A percentile compares a stretch with the other conserved stretches of the same genome.
Evolutionary conservation across 2,329 filamentous ascomycete genomes (phyloP).

Genomic region (Bipolaris victoriae): DNA sequence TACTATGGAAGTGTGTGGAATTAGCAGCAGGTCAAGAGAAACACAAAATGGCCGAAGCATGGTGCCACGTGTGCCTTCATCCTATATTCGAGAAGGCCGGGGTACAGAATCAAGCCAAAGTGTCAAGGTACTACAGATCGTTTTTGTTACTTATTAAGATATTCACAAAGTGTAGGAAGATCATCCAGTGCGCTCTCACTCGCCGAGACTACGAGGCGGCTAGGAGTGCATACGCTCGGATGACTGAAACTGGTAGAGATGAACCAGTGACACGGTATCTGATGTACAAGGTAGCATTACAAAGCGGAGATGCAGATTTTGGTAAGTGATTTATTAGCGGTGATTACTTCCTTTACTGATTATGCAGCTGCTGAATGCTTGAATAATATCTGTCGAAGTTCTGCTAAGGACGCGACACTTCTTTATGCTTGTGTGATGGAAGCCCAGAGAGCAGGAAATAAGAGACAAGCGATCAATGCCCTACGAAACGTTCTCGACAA

Average conservation of each 20-base stretch:
- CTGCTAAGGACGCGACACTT: slow-evolving; percentile 63
- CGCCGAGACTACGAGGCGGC: slow-evolving; percentile 63
- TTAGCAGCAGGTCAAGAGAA: slow-evolving; percentile 60
- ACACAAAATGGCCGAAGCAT: slow-evolving; percentile 65
- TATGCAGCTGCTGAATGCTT: slow-evolving; percentile 67
- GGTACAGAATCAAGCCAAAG: slow-evolving; percentile 69
- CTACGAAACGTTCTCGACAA: slow-evolving; percentile 67
- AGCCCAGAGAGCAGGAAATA: slow-evolving; percentile 70
- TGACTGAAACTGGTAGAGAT: slow-evolving; percentile 64
- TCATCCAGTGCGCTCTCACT: slow-evolving; percentile 72
- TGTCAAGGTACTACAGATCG: slow-evolving; percentile 62
- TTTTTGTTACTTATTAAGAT: background rate
- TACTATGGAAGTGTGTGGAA: slow-evolving; percentile 84
- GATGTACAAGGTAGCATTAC: slow-evolving; percentile 74
- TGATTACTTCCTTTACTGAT: slow-evolving; percentile 13
- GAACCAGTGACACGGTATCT: slow-evolving; percentile 74
- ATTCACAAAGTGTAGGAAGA: slow-evolving; percentile 62
- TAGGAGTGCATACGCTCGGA: slow-evolving; percentile 61
- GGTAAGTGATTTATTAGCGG: slow-evolving; percentile 44
- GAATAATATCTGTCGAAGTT: slow-evolving; percentile 61
- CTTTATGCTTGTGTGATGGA: slow-evolving; percentile 83
- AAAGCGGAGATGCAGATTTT: slow-evolving; percentile 61
- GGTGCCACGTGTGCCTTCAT: slow-evolving; percentile 75
- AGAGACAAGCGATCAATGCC: slow-evolving; percentile 63
- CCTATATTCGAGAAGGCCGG: slow-evolving; percentile 69